Percentiles rank a stretch among this genome's conserved stretches.
Conservation (phyloP, 208 protist genomes). For the Kentomonas sorsogonicus region DNA sequence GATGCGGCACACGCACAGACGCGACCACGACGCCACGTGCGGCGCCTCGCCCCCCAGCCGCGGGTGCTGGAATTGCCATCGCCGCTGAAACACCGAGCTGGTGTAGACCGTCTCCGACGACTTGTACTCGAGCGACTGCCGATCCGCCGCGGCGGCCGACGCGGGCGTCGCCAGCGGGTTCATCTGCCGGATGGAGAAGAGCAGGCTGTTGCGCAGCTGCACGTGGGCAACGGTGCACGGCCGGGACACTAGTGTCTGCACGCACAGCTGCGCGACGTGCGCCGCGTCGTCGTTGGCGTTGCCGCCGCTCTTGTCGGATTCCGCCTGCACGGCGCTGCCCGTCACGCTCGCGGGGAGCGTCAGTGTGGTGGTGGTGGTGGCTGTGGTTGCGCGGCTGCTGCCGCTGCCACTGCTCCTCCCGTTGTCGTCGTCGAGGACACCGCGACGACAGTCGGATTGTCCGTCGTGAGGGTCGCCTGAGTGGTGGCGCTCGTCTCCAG, state of each 20-base stretch:
- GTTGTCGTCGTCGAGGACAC: not conserved
- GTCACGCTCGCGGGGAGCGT: no score
- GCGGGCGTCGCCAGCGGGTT: slow-evolving; percentile 32
- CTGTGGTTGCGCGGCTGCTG: not conserved
- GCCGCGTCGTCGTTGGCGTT: not conserved
- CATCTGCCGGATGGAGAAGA: slow-evolving; percentile 73
- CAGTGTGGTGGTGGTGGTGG: not conserved
- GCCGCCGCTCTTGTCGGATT: not conserved
- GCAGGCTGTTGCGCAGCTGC: slow-evolving; percentile 61
- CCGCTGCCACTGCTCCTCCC: not conserved
- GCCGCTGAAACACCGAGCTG: slow-evolving; percentile 57
- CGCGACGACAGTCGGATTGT: no score
- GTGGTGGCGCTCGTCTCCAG: slow-evolving; percentile 1
- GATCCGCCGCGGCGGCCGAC: slow-evolving; percentile 19
- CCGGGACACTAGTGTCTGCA: not conserved
- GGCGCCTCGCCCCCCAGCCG: slow-evolving; percentile 28
- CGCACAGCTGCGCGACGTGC: not conserved
- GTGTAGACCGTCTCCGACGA: slow-evolving; percentile 53
- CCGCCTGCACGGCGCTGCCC: not conserved
- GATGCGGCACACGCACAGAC: slow-evolving; percentile 60
- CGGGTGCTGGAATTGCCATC: slow-evolving; percentile 72
- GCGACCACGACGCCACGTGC: slow-evolving; percentile 45
- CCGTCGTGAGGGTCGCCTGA: not conserved
- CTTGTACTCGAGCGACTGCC: slow-evolving; percentile 18
- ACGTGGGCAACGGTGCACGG: slow-evolving; percentile 43